Evolutionary conservation across 2,329 filamentous ascomycete genomes (phyloP), one percentile per base, ranked within the genome.

Genomic region (Didymella pinodella): DNA sequence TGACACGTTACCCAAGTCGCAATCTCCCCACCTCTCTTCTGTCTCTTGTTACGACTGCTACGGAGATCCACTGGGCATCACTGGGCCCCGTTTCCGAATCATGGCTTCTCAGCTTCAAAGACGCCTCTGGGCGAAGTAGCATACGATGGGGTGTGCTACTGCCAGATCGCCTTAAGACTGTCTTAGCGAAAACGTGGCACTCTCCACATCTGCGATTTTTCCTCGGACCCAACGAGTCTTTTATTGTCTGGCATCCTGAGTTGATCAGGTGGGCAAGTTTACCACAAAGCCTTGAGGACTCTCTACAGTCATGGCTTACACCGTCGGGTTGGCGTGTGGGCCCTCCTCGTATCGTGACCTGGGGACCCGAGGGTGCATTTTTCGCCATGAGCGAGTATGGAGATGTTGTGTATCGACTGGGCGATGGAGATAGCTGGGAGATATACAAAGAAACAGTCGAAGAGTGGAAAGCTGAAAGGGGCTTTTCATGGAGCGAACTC

Each of bases 321-420:
- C 75, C 75, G 10, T 64, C 70, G 0, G 75, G 75, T 25, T 77
- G 75, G 75, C 70, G 68, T n/a, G 68, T 67, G 4, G 75, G 75
- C 0, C 71, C 75, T 1, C 75, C 75, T 2, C 57, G 72, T 4
- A 68, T 74, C 16, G 68, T 75, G 3, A 70, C 68, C 1, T 75
- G 74, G 72, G 73, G 74, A 0, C 62, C 61, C 8, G 61, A 69
- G 11, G 69, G 68, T n/a, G 70, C 74, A 4, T 76, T 70, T 55
- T 76, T 77, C 46, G 71, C 73, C 7, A 70, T 76, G 66, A 76
- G 73, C 44, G 74, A 77, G 55, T 76, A 76, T 38, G 75, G 72
- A 2, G 69, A 74, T 34, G 71, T 75, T 0, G 68, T 66, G 1
- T 75, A 71, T 34, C 47, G 65, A 1, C 48, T 73, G 0, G 73